Evolutionary conservation across 192 early-diverging fungal species (phyloP).

Genomic region (Backusella sp.): DNA sequence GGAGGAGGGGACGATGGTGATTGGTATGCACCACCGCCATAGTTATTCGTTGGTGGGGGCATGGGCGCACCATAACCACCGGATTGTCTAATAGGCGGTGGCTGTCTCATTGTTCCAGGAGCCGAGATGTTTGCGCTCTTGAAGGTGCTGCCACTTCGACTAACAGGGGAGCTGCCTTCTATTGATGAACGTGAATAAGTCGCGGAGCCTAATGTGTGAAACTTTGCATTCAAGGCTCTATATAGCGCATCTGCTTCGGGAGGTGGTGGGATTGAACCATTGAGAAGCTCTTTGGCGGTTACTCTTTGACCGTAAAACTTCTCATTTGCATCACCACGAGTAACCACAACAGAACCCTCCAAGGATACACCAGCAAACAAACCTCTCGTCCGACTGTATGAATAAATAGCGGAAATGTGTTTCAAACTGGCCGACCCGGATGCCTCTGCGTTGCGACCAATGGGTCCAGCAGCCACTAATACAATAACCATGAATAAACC

Average conservation of each 20-base stretch:
- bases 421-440: slow-evolving; percentile 65
- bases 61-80: neutral
- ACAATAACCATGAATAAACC: neutral
- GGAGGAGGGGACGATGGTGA: neutral
- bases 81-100: slow-evolving; percentile 11
- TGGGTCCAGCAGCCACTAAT: slow-evolving; percentile 83
- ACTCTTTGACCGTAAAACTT: slow-evolving; percentile 79
- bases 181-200: slow-evolving; percentile 16
- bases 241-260: slow-evolving; percentile 79
- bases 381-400: slow-evolving; percentile 88
- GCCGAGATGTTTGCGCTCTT: slow-evolving; percentile 28
- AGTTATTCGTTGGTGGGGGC: neutral
- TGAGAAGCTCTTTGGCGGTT: slow-evolving; percentile 79
- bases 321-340: slow-evolving; percentile 83
- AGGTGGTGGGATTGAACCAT: slow-evolving; percentile 71
- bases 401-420: slow-evolving; percentile 85
- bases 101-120: slow-evolving; percentile 18
- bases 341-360: slow-evolving; percentile 76
- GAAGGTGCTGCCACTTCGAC: neutral
- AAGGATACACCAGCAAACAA: slow-evolving; percentile 82
- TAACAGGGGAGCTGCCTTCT: neutral
- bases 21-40: neutral
- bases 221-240: slow-evolving; percentile 58
- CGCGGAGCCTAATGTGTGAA: slow-evolving; percentile 24
- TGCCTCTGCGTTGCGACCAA: slow-evolving; percentile 84